Conservation (phyloP, 306 rosid species). For the Corylus americana region DNA sequence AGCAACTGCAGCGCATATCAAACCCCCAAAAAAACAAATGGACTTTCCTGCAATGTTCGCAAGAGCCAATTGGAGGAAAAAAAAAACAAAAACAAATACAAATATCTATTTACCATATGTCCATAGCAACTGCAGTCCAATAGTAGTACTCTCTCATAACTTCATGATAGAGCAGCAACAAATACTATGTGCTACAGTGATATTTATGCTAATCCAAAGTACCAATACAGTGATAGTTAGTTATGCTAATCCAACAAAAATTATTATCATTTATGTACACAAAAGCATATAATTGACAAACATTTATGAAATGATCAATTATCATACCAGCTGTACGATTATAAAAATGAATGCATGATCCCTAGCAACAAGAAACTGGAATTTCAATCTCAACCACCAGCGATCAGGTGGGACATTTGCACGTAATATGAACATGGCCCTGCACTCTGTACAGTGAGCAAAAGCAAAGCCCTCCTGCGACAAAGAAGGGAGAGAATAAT, state of each 20-base stretch:
- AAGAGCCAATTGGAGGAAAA: slow-evolving; percentile 15
- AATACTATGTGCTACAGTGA: not conserved
- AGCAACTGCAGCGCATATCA: not conserved
- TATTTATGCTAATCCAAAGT: slow-evolving; percentile 3
- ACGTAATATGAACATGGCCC: slow-evolving; percentile 81
- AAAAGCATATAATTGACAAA: slow-evolving; percentile 20
- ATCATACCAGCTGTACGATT: slow-evolving; percentile 81
- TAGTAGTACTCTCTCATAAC: not conserved
- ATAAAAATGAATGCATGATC: slow-evolving; percentile 96
- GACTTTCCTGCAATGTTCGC: not conserved
- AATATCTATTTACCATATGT: too few relatives aligned
- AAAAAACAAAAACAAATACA: not conserved
- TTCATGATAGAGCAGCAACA: not conserved
- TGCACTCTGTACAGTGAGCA: slow-evolving; percentile 97
- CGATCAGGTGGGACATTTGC: slow-evolving; percentile 94
- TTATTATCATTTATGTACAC: not conserved
- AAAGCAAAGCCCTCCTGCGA: slow-evolving; percentile 96
- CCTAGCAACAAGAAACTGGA: slow-evolving; percentile 96
- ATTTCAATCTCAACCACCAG: slow-evolving; percentile 97
- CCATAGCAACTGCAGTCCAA: too few relatives aligned
- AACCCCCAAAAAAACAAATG: not conserved
- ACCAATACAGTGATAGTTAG: not conserved
- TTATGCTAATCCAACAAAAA: slow-evolving; percentile 14
- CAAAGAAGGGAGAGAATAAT: slow-evolving; percentile 27
- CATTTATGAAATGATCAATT: not conserved